These are phyloP conservation scores for Aspergillus wentii DNA, from an alignment of 495 filamentous ascomycete species.

Conservation along the genomic window DNA sequence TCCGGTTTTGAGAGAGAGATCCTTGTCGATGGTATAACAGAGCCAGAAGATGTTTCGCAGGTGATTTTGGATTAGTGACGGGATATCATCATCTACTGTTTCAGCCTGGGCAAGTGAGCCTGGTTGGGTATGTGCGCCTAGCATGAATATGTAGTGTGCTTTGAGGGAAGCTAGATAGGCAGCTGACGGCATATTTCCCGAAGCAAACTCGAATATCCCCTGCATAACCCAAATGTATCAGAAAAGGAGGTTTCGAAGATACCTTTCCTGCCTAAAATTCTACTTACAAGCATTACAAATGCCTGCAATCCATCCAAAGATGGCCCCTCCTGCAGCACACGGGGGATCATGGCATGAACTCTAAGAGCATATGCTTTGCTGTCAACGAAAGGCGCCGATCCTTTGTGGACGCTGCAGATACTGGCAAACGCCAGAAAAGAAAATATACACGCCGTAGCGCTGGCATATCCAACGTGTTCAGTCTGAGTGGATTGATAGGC, in stretches of 20 bases:
- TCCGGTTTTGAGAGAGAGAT: constrained; percentile 28
- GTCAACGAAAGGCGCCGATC: not conserved
- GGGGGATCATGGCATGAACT: not conserved
- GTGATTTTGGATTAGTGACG: no score
- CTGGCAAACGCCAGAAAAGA: constrained; percentile 1
- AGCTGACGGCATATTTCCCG: no score
- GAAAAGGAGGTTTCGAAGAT: not conserved
- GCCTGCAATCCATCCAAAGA: not conserved
- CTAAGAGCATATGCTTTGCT: not conserved
- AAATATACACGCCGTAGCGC: not conserved
- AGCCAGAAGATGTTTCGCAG: constrained; percentile 35
- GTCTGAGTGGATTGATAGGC: not conserved
- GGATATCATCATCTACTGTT: not conserved
- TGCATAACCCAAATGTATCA: no score
- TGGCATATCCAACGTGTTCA: not conserved
- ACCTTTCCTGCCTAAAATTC: not conserved
- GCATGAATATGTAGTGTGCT: not conserved
- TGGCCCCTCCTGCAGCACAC: not conserved
- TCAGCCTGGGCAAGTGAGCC: not conserved
- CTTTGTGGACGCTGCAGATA: not conserved
- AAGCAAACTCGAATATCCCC: no score
- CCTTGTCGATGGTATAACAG: constrained; percentile 33
- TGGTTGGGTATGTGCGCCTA: not conserved
- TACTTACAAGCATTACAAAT: constrained; percentile 1
- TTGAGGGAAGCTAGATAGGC: constrained; percentile 1